These are phyloP conservation scores for Ceratonia siliqua DNA, from an alignment of 306 rosid species.

Conservation along the genomic window DNA sequence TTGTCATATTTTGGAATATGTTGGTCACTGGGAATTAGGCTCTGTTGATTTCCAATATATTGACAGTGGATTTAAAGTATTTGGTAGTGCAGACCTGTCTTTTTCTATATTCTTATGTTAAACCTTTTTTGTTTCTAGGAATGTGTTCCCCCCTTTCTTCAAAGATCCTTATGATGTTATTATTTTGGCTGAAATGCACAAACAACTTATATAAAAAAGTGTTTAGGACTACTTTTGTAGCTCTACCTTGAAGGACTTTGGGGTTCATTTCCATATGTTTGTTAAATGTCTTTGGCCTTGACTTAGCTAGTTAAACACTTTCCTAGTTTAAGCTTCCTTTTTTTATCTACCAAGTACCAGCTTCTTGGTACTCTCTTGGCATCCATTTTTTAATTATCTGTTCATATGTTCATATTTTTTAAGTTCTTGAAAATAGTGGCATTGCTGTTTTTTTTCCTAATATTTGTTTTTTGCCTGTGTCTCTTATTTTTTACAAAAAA, in stretches of 20 bases:
- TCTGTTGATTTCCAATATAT: constrained; percentile 16
- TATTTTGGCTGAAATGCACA: neutral
- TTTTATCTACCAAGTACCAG: neutral
- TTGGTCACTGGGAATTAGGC: neutral
- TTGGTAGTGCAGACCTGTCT: neutral
- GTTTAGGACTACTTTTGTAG: neutral
- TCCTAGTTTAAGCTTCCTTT: neutral
- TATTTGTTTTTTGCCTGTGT: constrained; percentile 15
- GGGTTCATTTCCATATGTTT: neutral
- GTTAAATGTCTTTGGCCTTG: constrained; percentile 10
- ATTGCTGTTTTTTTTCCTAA: neutral
- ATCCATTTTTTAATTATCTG: too few relatives aligned
- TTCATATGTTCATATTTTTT: neutral
- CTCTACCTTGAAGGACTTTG: neutral
- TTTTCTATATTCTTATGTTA: constrained; percentile 10
- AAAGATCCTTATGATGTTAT: neutral
- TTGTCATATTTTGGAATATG: neutral
- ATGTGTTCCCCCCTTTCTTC: neutral
- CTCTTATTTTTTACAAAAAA: constrained; percentile 31
- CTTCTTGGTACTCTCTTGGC: constrained; percentile 6
- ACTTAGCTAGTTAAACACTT: constrained; percentile 7
- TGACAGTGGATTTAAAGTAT: constrained; percentile 6
- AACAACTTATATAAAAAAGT: neutral
- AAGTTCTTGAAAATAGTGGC: neutral
- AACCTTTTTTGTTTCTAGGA: neutral